Evolutionary conservation across 1,284 basidiomycete genomes (phyloP), one percentile per base, ranked within the genome.

Genomic region (Microbotryomycetes sp.): DNA sequence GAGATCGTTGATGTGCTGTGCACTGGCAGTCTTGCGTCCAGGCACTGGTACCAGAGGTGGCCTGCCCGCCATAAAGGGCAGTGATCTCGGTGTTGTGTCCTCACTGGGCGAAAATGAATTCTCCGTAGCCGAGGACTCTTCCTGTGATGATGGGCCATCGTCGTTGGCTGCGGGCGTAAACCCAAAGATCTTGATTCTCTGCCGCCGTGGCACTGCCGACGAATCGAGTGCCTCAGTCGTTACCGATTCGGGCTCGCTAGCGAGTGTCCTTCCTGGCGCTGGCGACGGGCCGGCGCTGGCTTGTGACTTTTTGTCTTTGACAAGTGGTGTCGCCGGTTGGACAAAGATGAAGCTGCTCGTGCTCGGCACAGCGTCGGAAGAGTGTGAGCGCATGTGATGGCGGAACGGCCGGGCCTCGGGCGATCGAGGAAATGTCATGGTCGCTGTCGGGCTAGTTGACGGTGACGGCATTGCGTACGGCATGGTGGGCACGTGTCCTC

Each of bases 351-450:
- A 68, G 51, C 56, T 64, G 13, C 26, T 27, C 48, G 61, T 61
- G 45, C 50, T 57, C 29, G 64, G 52, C 28, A 66, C 28, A 13
- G 67, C 57, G 16, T 68, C 67, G 4, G 62, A 56, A 7, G 67
- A 68, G 30, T 62, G 57, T 18, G 67, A 68, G n/a, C 67, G 61
- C 41, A 59, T 58, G 52, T 68, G 67, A 45, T 68, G 67, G 23
- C 67, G 52, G 1, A 50, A 15, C 5, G 67, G 64, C 2, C 67
- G 64, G 28, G 21, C 49, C 21, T 51, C 49, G 5, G 35, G 35
- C 18, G 35, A 41, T 18, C 35, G 9, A 41, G 35, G 35, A 18
- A 41, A 41, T 9, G 35, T 41, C 35, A 58, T 31, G 13, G 57
- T 55, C 52, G 55, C 54, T 27, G 63, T 65, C 2, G 66, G 58